phyloP scores from a whole-genome alignment of 352 stramenopile species.

The Thalassiosira hispida region DNA sequence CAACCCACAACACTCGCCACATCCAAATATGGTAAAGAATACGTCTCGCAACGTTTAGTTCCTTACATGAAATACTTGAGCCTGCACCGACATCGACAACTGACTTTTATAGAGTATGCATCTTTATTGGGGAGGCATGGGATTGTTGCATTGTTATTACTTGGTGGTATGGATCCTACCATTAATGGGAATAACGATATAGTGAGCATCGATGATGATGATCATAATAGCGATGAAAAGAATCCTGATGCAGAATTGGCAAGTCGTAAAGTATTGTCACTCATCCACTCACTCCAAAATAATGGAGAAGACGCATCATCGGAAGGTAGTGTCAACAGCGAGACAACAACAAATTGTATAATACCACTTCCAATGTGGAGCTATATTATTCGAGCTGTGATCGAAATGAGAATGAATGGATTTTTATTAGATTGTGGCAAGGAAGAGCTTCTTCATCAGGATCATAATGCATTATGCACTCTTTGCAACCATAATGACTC shows the following conservation, averaged over 20 bases:
- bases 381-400: constrained; percentile 68
- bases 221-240: constrained; percentile 3
- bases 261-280: constrained; percentile 23
- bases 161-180: constrained; percentile 71
- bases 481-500: constrained; percentile 15
- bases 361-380: constrained; percentile 64
- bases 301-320: neutral
- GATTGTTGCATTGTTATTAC: constrained; percentile 66
- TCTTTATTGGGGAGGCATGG: constrained; percentile 62
- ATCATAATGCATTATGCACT: constrained; percentile 8
- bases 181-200: neutral
- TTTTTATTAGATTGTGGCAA: constrained; percentile 2
- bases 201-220: neutral
- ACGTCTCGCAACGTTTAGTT: constrained; percentile 25
- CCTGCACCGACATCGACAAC: constrained; percentile 11
- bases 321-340: neutral
- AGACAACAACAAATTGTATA: neutral
- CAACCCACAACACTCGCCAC: constrained; percentile 46
- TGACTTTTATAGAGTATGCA: constrained; percentile 77
- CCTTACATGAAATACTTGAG: constrained; percentile 44
- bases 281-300: constrained; percentile 25
- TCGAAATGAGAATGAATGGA: constrained; percentile 61
- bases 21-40: constrained; percentile 48
- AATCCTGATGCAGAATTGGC: constrained; percentile 8
- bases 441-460: neutral